Conservation (phyloP, 768 basidiomycete species). For the Lactarius psammicola region DNA sequence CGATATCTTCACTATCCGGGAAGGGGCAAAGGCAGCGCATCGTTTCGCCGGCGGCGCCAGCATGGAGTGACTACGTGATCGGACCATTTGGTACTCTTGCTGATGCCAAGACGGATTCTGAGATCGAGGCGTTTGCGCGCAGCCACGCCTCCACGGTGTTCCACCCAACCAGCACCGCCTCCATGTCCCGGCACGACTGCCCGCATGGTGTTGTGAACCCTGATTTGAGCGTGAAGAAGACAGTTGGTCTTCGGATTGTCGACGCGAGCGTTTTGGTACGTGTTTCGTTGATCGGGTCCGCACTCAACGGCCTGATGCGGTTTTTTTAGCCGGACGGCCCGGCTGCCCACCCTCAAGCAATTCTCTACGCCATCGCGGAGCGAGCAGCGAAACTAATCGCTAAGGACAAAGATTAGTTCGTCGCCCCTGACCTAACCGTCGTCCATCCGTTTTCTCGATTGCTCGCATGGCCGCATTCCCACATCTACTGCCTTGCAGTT, state of each 20-base stretch:
- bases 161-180: slow-evolving; percentile 40
- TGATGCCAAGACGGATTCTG: slow-evolving; percentile 22
- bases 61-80: slow-evolving; percentile 9
- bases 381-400: slow-evolving; percentile 25
- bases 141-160: slow-evolving; percentile 26
- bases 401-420: neutral
- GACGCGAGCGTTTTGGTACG: slow-evolving; percentile 31
- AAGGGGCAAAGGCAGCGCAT: slow-evolving; percentile 2
- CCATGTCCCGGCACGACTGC: slow-evolving; percentile 41
- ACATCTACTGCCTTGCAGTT: too few relatives aligned
- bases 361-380: slow-evolving; percentile 25
- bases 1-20: slow-evolving; percentile 14
- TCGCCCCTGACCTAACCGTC: too few relatives aligned
- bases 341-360: slow-evolving; percentile 18
- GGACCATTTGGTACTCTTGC: slow-evolving; percentile 1
- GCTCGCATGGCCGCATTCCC: too few relatives aligned
- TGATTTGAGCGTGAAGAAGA: slow-evolving; percentile 45
- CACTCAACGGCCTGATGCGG: neutral
- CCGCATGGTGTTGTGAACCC: slow-evolving; percentile 44
- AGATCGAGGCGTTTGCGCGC: slow-evolving; percentile 29
- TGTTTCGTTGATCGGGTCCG: neutral
- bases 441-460: too few relatives aligned
- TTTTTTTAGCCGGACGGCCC: slow-evolving; percentile 22
- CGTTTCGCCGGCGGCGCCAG: slow-evolving; percentile 7
- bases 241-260: slow-evolving; percentile 41